These are phyloP conservation scores for Trypanosoma cruzi DNA, from an alignment of 208 protist genomes.

Conservation along the genomic window DNA sequence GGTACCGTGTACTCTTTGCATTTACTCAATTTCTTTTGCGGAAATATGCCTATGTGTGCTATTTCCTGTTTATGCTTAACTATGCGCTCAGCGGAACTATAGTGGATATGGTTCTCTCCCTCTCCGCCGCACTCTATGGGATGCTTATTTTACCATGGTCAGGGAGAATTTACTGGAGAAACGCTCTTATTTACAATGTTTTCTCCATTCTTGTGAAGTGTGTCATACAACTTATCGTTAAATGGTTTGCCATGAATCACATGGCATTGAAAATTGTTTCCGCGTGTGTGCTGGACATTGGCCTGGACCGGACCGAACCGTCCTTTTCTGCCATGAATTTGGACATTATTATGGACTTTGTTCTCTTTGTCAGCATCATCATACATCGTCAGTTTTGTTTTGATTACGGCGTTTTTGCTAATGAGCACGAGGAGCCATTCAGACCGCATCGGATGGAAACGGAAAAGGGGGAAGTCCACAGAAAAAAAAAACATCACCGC, in stretches of 20 bases:
- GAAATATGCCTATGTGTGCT: conserved; percentile 34
- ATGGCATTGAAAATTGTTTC: not conserved
- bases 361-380: conserved; percentile 31
- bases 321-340: conserved; percentile 22
- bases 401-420: conserved; percentile 24
- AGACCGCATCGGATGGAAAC: too few relatives aligned
- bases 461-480: not conserved
- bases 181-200: conserved; percentile 25
- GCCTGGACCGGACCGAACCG: conserved; percentile 1
- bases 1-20: conserved; percentile 7
- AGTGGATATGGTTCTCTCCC: conserved; percentile 40
- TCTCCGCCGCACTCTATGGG: conserved; percentile 33
- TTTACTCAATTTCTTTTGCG: conserved; percentile 25
- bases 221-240: conserved; percentile 28
- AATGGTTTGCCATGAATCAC: not conserved
- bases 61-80: conserved; percentile 39
- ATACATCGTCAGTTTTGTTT: conserved; percentile 26
- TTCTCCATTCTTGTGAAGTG: conserved; percentile 38
- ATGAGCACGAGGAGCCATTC: not conserved
- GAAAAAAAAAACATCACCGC: not conserved
- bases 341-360: conserved; percentile 35
- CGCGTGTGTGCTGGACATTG: conserved; percentile 7
- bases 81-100: conserved; percentile 45
- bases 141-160: conserved; percentile 46
- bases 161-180: conserved; percentile 29